Evolutionary conservation across 148 eudicot species (phyloP), one percentile per base, ranked within the genome.

Genomic region (Beta vulgaris): DNA sequence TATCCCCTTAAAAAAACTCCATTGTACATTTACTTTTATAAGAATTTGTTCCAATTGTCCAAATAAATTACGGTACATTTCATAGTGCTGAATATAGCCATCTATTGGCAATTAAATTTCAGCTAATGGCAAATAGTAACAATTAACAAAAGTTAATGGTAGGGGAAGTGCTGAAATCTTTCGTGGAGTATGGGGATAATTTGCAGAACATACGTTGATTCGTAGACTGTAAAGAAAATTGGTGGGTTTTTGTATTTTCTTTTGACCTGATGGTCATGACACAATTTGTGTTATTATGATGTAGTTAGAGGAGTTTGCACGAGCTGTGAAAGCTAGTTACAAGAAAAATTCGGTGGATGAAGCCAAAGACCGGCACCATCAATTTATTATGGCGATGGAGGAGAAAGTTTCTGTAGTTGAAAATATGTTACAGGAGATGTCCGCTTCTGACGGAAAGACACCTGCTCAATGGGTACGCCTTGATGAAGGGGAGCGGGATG

Each of bases 231-330:
- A n/a, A n/a, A 39, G 25, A 5, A 35, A 19, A 51, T 28, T 28
- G 40, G 11, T 68, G 72, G n/a, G 49, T 18, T 10, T 70, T 63
- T 21, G 4, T 51, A n/a, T 16, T 72, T 69, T 55, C 13, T 35
- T 40, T 63, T 44, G 35, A 44, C 39, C 13, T 48, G 54, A 18
- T 61, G 18, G 42, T 82, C 15, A 11, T 62, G 76, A 75, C 44
- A 36, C 51, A 65, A 18, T 29, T 42, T 36, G 61, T 48, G 40
- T 26, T 58, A 67, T 62, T 6, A 43, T 74, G 39, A 74, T 80
- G 82, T 84, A 91, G 97, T 75, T 91, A 82, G 97, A 91, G 74
- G 94, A 91, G 83, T 90, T 91, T 77, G 89, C 84, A 28, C 85
- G 87, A 55, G 97, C 97, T 49, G 94, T 88, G 46, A 85, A 71